Evolutionary conservation across 2,329 filamentous ascomycete genomes (phyloP).

Genomic region (Ascochyta koolunga): DNA sequence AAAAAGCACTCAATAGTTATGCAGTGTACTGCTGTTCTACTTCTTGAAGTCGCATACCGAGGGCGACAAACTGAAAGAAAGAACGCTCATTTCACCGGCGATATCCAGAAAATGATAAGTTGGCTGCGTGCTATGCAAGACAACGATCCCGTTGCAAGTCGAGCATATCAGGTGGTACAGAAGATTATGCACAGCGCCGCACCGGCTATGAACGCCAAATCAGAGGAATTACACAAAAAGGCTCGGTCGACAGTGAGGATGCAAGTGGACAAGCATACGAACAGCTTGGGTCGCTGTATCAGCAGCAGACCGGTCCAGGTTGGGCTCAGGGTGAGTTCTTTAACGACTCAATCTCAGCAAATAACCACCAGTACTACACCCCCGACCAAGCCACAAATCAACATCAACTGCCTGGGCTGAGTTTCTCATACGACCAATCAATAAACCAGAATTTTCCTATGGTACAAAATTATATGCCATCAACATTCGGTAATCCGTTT

Average conservation of each 20-base stretch:
- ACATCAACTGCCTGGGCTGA: background rate
- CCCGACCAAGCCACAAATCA: background rate
- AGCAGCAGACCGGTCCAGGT: background rate
- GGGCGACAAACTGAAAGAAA: slow-evolving; percentile 34
- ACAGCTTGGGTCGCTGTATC: background rate
- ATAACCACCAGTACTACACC: background rate
- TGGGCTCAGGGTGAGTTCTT: background rate
- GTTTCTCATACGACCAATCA: background rate
- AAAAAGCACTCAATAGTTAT: slow-evolving; percentile 30
- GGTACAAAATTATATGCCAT: background rate
- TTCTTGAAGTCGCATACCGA: slow-evolving; percentile 46
- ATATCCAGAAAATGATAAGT: slow-evolving; percentile 42
- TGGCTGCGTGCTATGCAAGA: slow-evolving; percentile 43
- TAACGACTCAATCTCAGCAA: background rate
- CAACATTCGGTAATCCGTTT: slow-evolving; percentile 28
- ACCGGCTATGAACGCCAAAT: slow-evolving; percentile 19
- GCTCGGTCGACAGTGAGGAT: background rate
- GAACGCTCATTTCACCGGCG: slow-evolving; percentile 29
- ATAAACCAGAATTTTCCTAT: background rate
- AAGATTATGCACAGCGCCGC: slow-evolving; percentile 24
- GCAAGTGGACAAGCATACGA: background rate
- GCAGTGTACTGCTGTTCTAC: slow-evolving; percentile 46
- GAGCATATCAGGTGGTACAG: slow-evolving; percentile 33
- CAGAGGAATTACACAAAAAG: slow-evolving; percentile 19
- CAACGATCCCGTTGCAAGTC: slow-evolving; percentile 36